Conservation (phyloP, 202 grass and related monocot genomes). For the Eragrostis tef region DNA sequence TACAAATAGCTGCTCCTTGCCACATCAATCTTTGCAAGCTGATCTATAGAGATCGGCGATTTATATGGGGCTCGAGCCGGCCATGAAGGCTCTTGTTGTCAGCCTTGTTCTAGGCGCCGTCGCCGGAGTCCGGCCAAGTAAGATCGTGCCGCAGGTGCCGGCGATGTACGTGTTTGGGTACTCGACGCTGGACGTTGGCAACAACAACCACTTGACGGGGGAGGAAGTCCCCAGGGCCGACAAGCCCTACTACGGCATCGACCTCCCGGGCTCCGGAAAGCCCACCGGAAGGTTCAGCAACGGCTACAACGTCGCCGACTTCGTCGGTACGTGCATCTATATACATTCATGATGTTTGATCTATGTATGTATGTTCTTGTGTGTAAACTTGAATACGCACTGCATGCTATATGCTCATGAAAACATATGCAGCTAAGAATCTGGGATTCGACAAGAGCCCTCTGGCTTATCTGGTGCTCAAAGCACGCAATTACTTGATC, state of each 20-base stretch:
- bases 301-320: slow-evolving; percentile 56
- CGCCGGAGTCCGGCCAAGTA: not conserved
- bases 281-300: slow-evolving; percentile 69
- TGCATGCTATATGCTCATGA: too few relatives aligned
- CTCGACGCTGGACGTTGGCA: slow-evolving; percentile 54
- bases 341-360: too few relatives aligned
- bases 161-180: slow-evolving; percentile 58
- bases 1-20: too few relatives aligned
- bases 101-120: not conserved
- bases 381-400: too few relatives aligned
- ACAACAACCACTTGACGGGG: slow-evolving; percentile 50
- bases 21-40: too few relatives aligned
- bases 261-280: slow-evolving; percentile 34
- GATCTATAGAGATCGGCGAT: too few relatives aligned
- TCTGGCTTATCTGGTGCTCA: slow-evolving; percentile 39
- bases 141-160: slow-evolving; percentile 8
- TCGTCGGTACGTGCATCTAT: slow-evolving; percentile 18
- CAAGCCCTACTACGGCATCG: slow-evolving; percentile 40
- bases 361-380: too few relatives aligned
- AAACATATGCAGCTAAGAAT: not conserved
- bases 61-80: not conserved
- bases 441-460: slow-evolving; percentile 53
- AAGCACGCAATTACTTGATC: not conserved
- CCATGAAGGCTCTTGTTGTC: slow-evolving; percentile 29
- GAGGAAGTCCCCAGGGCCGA: slow-evolving; percentile 3